Evolutionary conservation across 768 basidiomycete species (phyloP).

Genomic region (Fomitopsis pulvina): DNA sequence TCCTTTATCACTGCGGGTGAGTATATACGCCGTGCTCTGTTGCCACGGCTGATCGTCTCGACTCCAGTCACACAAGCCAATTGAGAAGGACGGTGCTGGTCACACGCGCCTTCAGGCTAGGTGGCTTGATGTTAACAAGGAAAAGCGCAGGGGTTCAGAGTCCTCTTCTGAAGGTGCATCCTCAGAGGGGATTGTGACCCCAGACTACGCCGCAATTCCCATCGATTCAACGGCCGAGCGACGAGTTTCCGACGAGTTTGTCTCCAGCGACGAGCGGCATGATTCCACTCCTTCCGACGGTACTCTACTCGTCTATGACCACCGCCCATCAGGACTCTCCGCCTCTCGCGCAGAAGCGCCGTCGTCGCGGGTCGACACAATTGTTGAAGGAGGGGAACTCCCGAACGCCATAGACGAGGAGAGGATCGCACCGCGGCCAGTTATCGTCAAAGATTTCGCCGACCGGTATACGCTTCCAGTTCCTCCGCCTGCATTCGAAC

Average conservation of each 20-base stretch:
- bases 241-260: background rate
- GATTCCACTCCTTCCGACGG: background rate
- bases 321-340: background rate
- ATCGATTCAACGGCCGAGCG: background rate
- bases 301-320: background rate
- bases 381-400: background rate
- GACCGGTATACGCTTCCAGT: background rate
- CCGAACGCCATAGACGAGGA: background rate
- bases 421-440: background rate
- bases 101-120: background rate
- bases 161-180: background rate
- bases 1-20: background rate
- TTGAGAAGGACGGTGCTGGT: background rate
- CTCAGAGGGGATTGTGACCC: background rate
- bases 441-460: background rate
- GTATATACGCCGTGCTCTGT: background rate
- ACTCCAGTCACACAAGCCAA: background rate
- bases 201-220: background rate
- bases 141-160: background rate
- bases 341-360: background rate
- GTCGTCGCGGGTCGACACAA: background rate
- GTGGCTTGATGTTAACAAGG: background rate
- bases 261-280: background rate
- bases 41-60: background rate
- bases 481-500: background rate